Conservation (phyloP, 345 rosid genomes). For the Acer saccharum region DNA sequence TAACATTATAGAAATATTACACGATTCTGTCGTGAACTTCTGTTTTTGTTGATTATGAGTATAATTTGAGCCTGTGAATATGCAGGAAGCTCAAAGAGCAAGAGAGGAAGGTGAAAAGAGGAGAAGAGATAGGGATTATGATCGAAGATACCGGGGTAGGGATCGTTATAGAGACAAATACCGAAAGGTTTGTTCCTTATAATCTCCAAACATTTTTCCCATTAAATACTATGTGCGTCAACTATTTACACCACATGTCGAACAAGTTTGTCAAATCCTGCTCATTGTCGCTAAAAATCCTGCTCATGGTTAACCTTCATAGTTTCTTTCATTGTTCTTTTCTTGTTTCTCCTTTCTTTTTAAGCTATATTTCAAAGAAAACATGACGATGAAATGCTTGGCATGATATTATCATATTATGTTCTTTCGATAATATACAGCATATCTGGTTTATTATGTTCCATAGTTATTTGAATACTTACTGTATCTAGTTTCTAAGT, state of each 20-base stretch:
- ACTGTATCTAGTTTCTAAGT: slow-evolving; percentile 7
- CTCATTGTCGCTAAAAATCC: neutral
- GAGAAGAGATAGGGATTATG: slow-evolving; percentile 45
- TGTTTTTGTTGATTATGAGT: slow-evolving; percentile 1
- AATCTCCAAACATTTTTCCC: neutral
- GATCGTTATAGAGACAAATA: slow-evolving; percentile 38
- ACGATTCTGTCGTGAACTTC: neutral
- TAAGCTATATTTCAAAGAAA: no score
- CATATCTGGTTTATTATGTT: neutral
- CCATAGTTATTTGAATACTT: neutral
- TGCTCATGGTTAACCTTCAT: neutral
- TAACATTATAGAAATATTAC: neutral
- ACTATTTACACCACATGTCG: neutral
- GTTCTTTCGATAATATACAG: neutral
- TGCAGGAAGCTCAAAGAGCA: slow-evolving; percentile 55
- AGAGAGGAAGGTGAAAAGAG: slow-evolving; percentile 56
- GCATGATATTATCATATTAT: neutral
- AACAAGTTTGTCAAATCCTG: neutral
- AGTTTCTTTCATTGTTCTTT: neutral
- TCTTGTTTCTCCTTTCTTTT: neutral
- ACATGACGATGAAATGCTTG: neutral
- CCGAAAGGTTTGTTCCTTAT: slow-evolving; percentile 33
- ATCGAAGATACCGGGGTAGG: slow-evolving; percentile 30
- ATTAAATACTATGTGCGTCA: neutral
- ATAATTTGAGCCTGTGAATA: slow-evolving; percentile 3